Percentiles rank a stretch among this genome's conserved stretches.
These are phyloP conservation scores for Trypanosoma vivax DNA, from an alignment of 208 protist genomes.

Conservation along the genomic window DNA sequence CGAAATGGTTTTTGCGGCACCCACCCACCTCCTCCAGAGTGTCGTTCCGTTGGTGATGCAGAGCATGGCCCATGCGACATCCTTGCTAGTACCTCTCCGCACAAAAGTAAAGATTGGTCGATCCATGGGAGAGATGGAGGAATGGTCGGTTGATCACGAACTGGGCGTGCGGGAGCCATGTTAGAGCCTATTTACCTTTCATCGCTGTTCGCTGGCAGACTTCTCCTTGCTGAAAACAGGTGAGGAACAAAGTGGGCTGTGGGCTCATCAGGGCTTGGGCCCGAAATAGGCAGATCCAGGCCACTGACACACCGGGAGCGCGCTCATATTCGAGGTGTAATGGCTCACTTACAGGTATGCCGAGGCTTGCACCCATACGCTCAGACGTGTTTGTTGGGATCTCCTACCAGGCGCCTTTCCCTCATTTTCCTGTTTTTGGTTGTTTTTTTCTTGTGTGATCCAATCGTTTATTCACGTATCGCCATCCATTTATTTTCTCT, in stretches of 20 bases:
- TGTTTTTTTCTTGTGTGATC: conserved; percentile 5
- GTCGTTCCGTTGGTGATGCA: conserved; percentile 29
- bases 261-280: background rate
- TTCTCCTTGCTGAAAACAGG: too few species aligned
- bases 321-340: too few species aligned
- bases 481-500: background rate
- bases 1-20: conserved; percentile 44
- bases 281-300: too few species aligned
- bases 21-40: conserved; percentile 13
- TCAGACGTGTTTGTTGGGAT: too few species aligned
- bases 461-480: background rate
- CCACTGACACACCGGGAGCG: too few species aligned
- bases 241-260: background rate
- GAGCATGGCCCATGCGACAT: conserved; percentile 37
- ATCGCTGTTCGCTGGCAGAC: too few species aligned
- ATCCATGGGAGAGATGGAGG: conserved; percentile 58
- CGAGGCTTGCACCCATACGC: too few species aligned
- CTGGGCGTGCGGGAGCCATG: conserved; percentile 24
- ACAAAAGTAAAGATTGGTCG: conserved; percentile 63
- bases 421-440: conserved; percentile 1
- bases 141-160: conserved; percentile 75
- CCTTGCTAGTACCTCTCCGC: conserved; percentile 46
- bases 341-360: too few species aligned
- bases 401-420: too few species aligned
- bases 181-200: background rate